Evolutionary conservation across 169 alveolate genomes (phyloP).

Genomic region (Plasmodium billcollinsi): DNA sequence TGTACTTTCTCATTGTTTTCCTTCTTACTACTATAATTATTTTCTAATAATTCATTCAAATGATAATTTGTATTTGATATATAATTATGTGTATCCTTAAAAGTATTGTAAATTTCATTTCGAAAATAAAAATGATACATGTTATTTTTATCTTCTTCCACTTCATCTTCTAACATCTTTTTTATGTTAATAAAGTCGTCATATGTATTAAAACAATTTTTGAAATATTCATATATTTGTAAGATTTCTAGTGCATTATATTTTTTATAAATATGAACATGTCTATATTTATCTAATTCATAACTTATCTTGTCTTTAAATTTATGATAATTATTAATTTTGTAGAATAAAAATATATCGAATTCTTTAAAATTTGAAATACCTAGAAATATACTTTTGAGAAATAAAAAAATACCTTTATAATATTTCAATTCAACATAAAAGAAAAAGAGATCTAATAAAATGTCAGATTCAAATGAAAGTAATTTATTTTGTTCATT

Average conservation of each 20-base stretch:
- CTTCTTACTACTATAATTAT: too few species aligned
- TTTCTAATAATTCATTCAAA: too few species aligned
- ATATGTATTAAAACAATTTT: constrained; percentile 40
- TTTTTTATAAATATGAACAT: constrained; percentile 11
- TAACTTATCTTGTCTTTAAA: not conserved
- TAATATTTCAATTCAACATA: constrained; percentile 30
- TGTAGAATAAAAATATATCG: constrained; percentile 38
- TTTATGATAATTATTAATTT: constrained; percentile 11
- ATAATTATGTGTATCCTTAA: too few species aligned
- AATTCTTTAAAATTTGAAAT: constrained; percentile 19
- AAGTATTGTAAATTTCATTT: not conserved
- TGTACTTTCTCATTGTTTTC: too few species aligned
- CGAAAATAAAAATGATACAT: constrained; percentile 24
- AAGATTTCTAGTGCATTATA: constrained; percentile 42
- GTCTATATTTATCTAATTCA: constrained; percentile 2
- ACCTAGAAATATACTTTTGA: constrained; percentile 49
- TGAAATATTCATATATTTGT: constrained; percentile 52
- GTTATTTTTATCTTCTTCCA: constrained; percentile 1
- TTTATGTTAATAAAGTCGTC: constrained; percentile 35
- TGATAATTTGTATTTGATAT: too few species aligned
- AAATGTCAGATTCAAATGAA: constrained; percentile 16
- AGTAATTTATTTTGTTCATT: constrained; percentile 29
- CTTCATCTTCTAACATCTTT: not conserved
- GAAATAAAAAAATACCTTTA: constrained; percentile 46
- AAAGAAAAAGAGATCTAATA: constrained; percentile 48